phyloP scores from a whole-genome alignment of 225 moss, liverwort and hornwort species.

The Physcomitrellopsis africana region DNA sequence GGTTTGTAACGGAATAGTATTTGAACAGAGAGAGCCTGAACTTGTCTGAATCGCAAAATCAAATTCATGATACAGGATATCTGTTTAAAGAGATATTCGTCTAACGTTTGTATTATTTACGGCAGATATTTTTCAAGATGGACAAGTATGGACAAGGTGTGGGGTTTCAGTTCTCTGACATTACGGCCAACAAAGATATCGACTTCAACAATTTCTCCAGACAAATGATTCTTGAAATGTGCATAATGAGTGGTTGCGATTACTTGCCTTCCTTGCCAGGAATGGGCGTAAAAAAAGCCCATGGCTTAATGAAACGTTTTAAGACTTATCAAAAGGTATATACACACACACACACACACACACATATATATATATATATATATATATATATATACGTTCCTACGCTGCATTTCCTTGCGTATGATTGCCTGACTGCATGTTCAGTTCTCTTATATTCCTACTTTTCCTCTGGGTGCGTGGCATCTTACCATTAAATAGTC shows the following conservation, averaged over 20 bases:
- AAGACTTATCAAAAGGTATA: conserved; percentile 80
- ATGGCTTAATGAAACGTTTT: conserved; percentile 72
- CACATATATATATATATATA: too few species aligned
- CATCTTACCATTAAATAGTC: background rate
- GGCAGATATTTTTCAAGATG: conserved; percentile 94
- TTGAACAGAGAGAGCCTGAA: background rate
- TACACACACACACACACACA: too few species aligned
- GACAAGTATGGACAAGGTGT: conserved; percentile 89
- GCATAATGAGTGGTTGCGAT: conserved; percentile 94
- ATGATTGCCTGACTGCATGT: background rate
- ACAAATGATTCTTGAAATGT: conserved; percentile 96
- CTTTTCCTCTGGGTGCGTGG: background rate
- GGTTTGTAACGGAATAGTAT: background rate
- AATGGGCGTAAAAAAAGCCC: conserved; percentile 87
- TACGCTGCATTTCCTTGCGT: background rate
- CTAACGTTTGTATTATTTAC: conserved; percentile 14
- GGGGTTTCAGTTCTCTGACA: conserved; percentile 78
- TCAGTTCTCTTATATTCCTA: background rate
- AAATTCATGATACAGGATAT: background rate
- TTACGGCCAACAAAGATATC: conserved; percentile 64
- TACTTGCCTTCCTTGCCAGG: conserved; percentile 85
- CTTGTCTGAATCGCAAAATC: background rate
- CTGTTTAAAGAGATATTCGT: background rate
- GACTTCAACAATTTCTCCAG: conserved; percentile 83
- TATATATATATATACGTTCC: too few species aligned